Evolutionary conservation across 179 eudicot species (phyloP).

Genomic region (Amaranthus tricolor): DNA sequence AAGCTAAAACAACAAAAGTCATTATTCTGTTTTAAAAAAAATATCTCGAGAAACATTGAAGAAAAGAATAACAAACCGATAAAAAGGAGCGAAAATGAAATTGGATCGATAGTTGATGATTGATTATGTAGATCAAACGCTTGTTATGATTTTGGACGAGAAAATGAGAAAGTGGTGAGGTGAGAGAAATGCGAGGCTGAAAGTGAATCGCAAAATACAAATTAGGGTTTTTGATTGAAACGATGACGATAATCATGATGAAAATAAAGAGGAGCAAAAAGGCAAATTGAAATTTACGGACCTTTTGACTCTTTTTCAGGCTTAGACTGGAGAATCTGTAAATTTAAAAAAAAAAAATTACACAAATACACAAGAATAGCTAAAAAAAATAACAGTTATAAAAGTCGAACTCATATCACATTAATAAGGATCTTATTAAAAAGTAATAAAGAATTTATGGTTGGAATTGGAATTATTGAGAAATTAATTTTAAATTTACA

Average conservation of each 20-base stretch:
- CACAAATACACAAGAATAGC: too few species aligned
- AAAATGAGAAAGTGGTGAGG: conserved; percentile 13
- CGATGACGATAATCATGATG: conserved; percentile 32
- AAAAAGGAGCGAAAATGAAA: background rate
- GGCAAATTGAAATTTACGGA: background rate
- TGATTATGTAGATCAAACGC: conserved; percentile 7
- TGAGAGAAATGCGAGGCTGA: conserved; percentile 29
- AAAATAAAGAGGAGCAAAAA: background rate
- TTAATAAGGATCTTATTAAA: too few species aligned
- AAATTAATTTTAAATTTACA: too few species aligned
- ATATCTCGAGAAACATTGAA: background rate
- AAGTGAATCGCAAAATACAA: conserved; percentile 17
- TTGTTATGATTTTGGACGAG: background rate
- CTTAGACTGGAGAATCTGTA: too few species aligned
- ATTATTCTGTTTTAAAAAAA: background rate
- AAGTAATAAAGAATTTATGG: too few species aligned
- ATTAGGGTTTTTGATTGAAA: conserved; percentile 45
- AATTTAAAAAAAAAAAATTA: too few species aligned
- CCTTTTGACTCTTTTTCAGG: too few species aligned
- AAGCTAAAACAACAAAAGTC: background rate
- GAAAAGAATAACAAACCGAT: conserved; percentile 6
- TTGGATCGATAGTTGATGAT: conserved; percentile 13
- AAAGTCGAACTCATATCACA: too few species aligned
- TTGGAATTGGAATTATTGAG: too few species aligned
- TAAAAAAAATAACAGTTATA: too few species aligned